Percentiles rank a stretch among this genome's conserved stretches.
Conservation (phyloP, 441 rosid genomes). For the Mallotus japonicus region DNA sequence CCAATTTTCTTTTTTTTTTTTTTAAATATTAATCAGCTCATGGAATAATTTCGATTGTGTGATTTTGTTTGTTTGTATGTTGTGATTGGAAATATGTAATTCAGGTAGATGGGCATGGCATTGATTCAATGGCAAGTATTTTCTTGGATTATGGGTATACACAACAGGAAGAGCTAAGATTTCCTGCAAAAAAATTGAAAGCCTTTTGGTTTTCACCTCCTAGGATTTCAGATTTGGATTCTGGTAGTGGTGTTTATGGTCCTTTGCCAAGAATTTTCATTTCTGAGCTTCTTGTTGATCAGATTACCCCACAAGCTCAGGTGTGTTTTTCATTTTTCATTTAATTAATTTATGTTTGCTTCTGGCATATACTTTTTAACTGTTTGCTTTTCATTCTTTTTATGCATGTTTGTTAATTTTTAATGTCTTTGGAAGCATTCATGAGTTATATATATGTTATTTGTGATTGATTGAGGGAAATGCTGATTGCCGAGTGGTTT, state of each 20-base stretch:
- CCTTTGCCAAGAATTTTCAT: conserved; percentile 86
- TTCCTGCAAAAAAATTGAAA: conserved; percentile 85
- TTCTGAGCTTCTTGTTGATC: conserved; percentile 86
- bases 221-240: conserved; percentile 28
- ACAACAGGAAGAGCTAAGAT: conserved; percentile 67
- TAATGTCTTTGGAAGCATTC: too few relatives aligned
- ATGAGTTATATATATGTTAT: too few relatives aligned
- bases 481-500: too few relatives aligned
- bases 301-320: conserved; percentile 74
- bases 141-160: conserved; percentile 85
- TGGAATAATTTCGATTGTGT: background rate
- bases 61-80: background rate
- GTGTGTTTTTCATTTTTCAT: conserved; percentile 28
- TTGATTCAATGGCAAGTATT: conserved; percentile 69
- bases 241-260: conserved; percentile 59
- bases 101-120: conserved; percentile 76
- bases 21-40: background rate
- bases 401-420: too few relatives aligned
- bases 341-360: background rate
- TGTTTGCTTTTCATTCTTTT: background rate
- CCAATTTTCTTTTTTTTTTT: too few relatives aligned
- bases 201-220: conserved; percentile 98
- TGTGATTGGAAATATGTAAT: background rate
- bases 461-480: too few relatives aligned
- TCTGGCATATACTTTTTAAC: background rate